phyloP scores from a whole-genome alignment of 129 eudicot species.

The Smallanthus sonchifolius region DNA sequence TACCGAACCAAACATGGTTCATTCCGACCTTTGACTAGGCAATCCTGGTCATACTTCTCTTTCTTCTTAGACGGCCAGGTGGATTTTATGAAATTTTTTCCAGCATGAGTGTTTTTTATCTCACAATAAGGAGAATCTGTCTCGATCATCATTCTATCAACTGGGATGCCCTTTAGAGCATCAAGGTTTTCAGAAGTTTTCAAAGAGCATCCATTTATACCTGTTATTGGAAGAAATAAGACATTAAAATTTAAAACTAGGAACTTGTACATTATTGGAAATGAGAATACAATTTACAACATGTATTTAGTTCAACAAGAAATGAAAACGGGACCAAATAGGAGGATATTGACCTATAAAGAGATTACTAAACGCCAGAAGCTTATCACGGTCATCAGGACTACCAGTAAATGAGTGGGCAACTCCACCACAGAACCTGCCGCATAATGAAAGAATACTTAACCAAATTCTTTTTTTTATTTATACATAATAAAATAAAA shows the following conservation, averaged over 20 bases:
- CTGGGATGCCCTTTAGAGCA: conserved; percentile 76
- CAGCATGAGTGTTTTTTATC: conserved; percentile 93
- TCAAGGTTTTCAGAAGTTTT: conserved; percentile 86
- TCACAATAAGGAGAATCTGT: conserved; percentile 99
- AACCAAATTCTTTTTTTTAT: not conserved
- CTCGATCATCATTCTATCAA: conserved; percentile 92
- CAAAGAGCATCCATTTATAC: conserved; percentile 92
- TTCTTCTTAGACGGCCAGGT: conserved; percentile 92
- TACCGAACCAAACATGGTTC: conserved; percentile 94
- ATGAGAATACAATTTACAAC: not conserved
- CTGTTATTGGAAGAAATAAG: conserved; percentile 26
- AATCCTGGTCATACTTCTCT: conserved; percentile 77
- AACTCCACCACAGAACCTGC: conserved; percentile 83
- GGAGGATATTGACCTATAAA: conserved; percentile 57
- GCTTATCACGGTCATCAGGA: conserved; percentile 87
- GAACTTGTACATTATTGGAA: not conserved
- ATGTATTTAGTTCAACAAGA: not conserved
- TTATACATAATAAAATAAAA: not conserved
- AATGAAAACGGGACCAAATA: conserved; percentile 11
- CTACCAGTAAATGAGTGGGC: conserved; percentile 92
- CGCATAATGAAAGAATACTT: not conserved
- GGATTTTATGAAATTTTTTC: conserved; percentile 61
- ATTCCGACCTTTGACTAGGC: conserved; percentile 91
- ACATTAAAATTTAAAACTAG: not conserved
- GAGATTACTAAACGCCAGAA: conserved; percentile 68